Evolutionary conservation across 495 filamentous ascomycete species (phyloP).

Genomic region (Extremus antarcticus): DNA sequence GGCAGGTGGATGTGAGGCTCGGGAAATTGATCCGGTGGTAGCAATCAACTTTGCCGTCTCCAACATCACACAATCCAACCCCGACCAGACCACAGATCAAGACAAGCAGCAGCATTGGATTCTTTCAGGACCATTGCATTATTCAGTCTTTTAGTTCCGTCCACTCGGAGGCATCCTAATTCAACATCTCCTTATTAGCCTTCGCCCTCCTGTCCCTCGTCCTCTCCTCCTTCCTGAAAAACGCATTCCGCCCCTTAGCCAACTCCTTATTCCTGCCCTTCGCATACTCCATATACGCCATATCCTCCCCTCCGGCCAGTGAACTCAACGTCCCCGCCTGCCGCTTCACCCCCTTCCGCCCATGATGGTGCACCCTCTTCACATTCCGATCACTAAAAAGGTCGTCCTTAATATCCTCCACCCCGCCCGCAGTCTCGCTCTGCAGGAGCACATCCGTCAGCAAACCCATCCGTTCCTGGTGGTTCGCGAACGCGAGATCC

Average conservation of each 20-base stretch:
- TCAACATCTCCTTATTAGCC: conserved; percentile 18
- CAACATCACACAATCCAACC: too few species aligned
- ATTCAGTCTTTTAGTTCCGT: too few species aligned
- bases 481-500: conserved; percentile 67
- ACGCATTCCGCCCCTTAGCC: conserved; percentile 51
- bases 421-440: conserved; percentile 67
- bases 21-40: too few species aligned
- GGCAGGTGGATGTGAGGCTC: too few species aligned
- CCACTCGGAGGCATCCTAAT: background rate
- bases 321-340: conserved; percentile 78
- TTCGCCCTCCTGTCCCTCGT: conserved; percentile 56
- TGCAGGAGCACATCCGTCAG: conserved; percentile 87
- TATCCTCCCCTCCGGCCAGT: conserved; percentile 80
- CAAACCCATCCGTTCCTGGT: conserved; percentile 75
- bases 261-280: conserved; percentile 63
- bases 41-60: too few species aligned
- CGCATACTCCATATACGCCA: conserved; percentile 90
- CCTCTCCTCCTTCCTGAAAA: conserved; percentile 75
- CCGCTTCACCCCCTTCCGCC: conserved; percentile 54
- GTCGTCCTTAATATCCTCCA: conserved; percentile 71
- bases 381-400: conserved; percentile 55
- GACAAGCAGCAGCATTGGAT: too few species aligned
- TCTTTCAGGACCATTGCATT: too few species aligned
- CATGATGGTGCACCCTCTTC: conserved; percentile 29
- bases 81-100: too few species aligned